Conservation (phyloP, 768 basidiomycete genomes). For the Hericium rajendrae region DNA sequence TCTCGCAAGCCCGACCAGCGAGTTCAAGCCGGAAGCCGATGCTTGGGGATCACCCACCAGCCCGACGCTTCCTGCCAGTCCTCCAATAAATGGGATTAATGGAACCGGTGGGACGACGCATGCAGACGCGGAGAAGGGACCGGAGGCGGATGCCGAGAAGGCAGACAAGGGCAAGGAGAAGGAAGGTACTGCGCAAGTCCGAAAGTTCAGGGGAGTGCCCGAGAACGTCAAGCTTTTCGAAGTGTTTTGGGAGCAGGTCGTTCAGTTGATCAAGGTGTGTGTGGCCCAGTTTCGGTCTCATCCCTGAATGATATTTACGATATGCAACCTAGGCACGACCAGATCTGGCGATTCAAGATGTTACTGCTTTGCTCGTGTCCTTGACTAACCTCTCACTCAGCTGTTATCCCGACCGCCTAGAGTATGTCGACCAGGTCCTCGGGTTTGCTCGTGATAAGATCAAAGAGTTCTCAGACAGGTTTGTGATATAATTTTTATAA, state of each 20-base stretch:
- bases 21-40: constrained; percentile 11
- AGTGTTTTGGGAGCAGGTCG: constrained; percentile 98
- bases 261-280: constrained; percentile 87
- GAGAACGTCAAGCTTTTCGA: constrained; percentile 94
- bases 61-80: constrained; percentile 12
- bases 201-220: constrained; percentile 92
- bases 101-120: constrained; percentile 5
- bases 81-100: constrained; percentile 2
- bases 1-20: constrained; percentile 8
- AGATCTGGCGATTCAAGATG: constrained; percentile 93
- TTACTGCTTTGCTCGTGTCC: constrained; percentile 93
- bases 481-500: constrained; percentile 4
- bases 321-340: constrained; percentile 67
- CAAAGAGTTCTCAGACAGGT: constrained; percentile 78
- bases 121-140: not conserved
- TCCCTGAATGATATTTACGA: constrained; percentile 3
- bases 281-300: not conserved
- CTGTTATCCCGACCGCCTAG: constrained; percentile 93
- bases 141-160: constrained; percentile 19
- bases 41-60: constrained; percentile 20
- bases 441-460: constrained; percentile 83
- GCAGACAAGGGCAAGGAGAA: constrained; percentile 51
- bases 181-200: constrained; percentile 35
- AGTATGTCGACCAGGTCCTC: constrained; percentile 95
- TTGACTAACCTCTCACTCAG: constrained; percentile 90